Conservation (phyloP, 805 yeast genomes). For the Candida quercuum region DNA sequence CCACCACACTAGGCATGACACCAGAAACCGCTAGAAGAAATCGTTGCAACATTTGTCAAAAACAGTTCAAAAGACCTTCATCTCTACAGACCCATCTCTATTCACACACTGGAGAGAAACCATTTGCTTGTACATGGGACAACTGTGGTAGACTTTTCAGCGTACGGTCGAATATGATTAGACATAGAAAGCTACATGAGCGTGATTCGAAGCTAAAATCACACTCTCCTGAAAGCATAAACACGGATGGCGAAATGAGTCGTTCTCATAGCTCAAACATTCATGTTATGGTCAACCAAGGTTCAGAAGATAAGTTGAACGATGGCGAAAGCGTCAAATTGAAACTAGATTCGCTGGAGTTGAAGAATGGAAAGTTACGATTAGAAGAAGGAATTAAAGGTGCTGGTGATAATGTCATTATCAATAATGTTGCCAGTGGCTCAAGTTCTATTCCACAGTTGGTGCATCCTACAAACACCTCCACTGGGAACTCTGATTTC, state of each 20-base stretch:
- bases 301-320: not conserved
- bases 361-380: not conserved
- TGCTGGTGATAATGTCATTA: not conserved
- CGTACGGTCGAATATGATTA: constrained; percentile 74
- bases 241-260: not conserved
- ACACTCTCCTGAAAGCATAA: not conserved
- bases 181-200: constrained; percentile 69
- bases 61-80: constrained; percentile 77
- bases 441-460: not conserved
- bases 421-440: not conserved
- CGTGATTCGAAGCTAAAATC: constrained; percentile 17
- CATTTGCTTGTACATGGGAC: constrained; percentile 57
- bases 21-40: constrained; percentile 41
- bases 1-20: constrained; percentile 30
- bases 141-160: constrained; percentile 67
- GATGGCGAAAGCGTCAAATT: not conserved
- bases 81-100: constrained; percentile 75
- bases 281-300: too few relatives aligned
- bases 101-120: constrained; percentile 81
- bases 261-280: not conserved
- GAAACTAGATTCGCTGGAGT: not conserved
- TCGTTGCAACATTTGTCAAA: constrained; percentile 54
- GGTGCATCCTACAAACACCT: not conserved
- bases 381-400: too few relatives aligned
- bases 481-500: not conserved